Conservation (phyloP, 495 filamentous ascomycete species). For the Niebla homalea region DNA sequence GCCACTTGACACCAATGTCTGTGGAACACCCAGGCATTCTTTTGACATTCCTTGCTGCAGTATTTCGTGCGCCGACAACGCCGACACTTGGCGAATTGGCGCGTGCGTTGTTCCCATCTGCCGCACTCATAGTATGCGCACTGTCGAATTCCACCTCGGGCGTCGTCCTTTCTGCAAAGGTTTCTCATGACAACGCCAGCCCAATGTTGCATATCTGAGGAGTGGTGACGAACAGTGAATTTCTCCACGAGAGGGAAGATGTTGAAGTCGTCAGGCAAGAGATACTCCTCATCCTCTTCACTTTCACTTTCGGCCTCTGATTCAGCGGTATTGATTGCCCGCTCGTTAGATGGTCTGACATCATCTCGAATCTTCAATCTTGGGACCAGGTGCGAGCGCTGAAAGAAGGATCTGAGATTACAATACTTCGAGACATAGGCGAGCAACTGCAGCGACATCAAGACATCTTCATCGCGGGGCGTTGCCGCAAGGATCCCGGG, state of each 20-base stretch:
- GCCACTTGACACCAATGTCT: constrained; percentile 89
- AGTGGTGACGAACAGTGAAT: constrained; percentile 89
- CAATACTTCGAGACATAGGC: constrained; percentile 99
- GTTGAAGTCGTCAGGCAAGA: constrained; percentile 86
- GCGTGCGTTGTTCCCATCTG: constrained; percentile 90
- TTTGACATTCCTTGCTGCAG: constrained; percentile 99
- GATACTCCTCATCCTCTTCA: constrained; percentile 76
- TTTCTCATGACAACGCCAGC: constrained; percentile 98
- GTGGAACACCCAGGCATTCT: constrained; percentile 95
- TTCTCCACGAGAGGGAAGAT: constrained; percentile 98
- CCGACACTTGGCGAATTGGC: constrained; percentile 95
- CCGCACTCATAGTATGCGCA: constrained; percentile 97
- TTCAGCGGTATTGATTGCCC: constrained; percentile 21
- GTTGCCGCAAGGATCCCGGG: constrained; percentile 67
- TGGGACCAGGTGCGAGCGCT: constrained; percentile 85
- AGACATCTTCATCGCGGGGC: constrained; percentile 90
- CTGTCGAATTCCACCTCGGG: constrained; percentile 81
- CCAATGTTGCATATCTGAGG: constrained; percentile 98
- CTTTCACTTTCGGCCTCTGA: constrained; percentile 28
- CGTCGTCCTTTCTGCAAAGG: constrained; percentile 94
- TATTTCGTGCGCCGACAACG: constrained; percentile 96
- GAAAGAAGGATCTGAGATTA: constrained; percentile 88
- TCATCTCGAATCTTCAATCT: constrained; percentile 81
- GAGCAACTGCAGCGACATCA: constrained; percentile 95
- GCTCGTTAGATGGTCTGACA: constrained; percentile 62